These are phyloP conservation scores for Psidium friedrichsthalianum DNA, from an alignment of 345 rosid species.

Conservation along the genomic window DNA sequence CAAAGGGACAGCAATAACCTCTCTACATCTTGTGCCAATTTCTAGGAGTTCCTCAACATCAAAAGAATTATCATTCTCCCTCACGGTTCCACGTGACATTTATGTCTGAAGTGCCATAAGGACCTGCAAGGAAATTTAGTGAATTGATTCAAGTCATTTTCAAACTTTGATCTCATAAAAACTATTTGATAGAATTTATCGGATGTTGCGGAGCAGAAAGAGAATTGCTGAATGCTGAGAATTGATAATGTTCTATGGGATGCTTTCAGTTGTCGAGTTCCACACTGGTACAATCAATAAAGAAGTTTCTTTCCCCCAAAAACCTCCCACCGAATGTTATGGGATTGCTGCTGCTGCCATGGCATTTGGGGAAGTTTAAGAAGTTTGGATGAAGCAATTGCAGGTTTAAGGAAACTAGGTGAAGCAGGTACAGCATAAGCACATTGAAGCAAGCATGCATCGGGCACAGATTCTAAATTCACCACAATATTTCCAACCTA, in stretches of 20 bases:
- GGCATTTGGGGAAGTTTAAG: neutral
- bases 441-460: neutral
- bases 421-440: neutral
- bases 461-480: neutral
- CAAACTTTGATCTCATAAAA: neutral
- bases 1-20: slow-evolving; percentile 23
- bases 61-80: slow-evolving; percentile 10
- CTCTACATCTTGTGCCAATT: slow-evolving; percentile 41
- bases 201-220: neutral
- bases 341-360: neutral
- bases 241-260: neutral
- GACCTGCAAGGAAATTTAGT: neutral
- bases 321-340: neutral
- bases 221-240: neutral
- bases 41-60: slow-evolving; percentile 46
- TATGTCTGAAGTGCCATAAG: neutral
- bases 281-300: neutral
- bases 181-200: neutral
- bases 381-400: too few relatives aligned
- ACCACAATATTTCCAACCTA: neutral
- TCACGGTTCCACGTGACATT: neutral
- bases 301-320: neutral
- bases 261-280: neutral
- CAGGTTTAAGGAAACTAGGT: too few relatives aligned
- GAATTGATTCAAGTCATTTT: neutral